Evolutionary conservation across 495 filamentous ascomycete species (phyloP).

Genomic region (Pseudevernia furfuracea): DNA sequence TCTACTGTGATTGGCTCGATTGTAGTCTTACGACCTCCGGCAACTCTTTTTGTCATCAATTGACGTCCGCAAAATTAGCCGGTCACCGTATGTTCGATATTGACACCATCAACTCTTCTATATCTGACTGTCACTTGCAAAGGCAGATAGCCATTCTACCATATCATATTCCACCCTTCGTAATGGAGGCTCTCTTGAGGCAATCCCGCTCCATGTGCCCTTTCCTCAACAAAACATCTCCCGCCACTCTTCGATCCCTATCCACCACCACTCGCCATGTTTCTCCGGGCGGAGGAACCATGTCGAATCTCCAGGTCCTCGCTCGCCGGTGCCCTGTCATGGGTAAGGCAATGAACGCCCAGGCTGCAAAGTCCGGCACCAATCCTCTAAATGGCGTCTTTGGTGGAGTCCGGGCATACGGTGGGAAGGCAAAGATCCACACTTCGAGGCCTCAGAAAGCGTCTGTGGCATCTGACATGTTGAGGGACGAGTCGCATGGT

Average conservation of each 20-base stretch:
- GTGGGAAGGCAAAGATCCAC: conserved; percentile 66
- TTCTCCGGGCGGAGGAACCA: conserved; percentile 77
- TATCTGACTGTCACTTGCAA: not conserved
- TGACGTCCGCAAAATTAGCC: not conserved
- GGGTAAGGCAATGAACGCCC: conserved; percentile 91
- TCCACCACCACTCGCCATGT: conserved; percentile 68
- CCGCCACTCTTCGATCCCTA: conserved; percentile 78
- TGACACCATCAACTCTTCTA: not conserved
- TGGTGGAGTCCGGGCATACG: conserved; percentile 41
- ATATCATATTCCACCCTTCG: not conserved
- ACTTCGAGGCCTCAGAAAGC: conserved; percentile 68
- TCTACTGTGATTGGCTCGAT: conserved; percentile 3
- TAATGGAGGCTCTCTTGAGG: conserved; percentile 81
- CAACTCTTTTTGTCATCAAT: not conserved
- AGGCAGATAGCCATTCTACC: not conserved
- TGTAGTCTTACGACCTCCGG: not conserved
- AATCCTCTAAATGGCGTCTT: conserved; percentile 34
- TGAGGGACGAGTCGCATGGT: conserved; percentile 53
- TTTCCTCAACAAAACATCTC: conserved; percentile 90
- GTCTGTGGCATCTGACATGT: conserved; percentile 56
- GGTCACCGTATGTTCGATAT: not conserved
- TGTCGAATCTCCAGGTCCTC: conserved; percentile 93
- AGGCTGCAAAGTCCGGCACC: conserved; percentile 54
- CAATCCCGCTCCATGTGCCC: conserved; percentile 94
- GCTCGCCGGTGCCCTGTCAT: conserved; percentile 96